Evolutionary conservation across 2,329 filamentous ascomycete genomes (phyloP).

Genomic region (Aspergillus aculeatus): DNA sequence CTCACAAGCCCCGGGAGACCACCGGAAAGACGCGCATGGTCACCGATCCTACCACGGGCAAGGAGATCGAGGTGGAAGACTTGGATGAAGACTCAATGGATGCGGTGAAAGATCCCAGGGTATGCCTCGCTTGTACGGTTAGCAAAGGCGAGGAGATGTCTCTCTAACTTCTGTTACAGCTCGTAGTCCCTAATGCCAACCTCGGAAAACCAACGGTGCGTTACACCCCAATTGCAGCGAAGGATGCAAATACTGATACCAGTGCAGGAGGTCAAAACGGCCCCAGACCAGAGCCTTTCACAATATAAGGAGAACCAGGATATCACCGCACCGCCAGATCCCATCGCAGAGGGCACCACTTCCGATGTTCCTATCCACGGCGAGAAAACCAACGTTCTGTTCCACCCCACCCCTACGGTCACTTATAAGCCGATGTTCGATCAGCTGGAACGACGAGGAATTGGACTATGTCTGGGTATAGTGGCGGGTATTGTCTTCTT

Average conservation of each 20-base stretch:
- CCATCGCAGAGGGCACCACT: constrained; percentile 75
- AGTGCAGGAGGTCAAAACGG: constrained; percentile 63
- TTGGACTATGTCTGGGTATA: constrained; percentile 67
- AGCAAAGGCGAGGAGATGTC: neutral
- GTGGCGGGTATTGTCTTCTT: constrained; percentile 72
- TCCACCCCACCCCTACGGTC: constrained; percentile 88
- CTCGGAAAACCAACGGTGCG: constrained; percentile 67
- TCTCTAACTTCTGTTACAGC: constrained; percentile 40
- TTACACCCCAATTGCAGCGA: constrained; percentile 12
- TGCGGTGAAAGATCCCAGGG: constrained; percentile 68
- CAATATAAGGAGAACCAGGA: constrained; percentile 87
- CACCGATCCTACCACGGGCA: constrained; percentile 84
- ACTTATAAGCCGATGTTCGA: constrained; percentile 88
- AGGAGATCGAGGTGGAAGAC: constrained; percentile 81
- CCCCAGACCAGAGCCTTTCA: constrained; percentile 67
- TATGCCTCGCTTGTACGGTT: constrained; percentile 35
- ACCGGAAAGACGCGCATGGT: constrained; percentile 58
- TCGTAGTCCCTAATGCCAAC: constrained; percentile 88
- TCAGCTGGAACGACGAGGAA: constrained; percentile 71
- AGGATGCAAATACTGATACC: constrained; percentile 2
- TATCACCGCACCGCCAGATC: constrained; percentile 85
- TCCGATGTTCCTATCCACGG: constrained; percentile 94
- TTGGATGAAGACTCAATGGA: constrained; percentile 69
- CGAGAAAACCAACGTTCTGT: constrained; percentile 94
- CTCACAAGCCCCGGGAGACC: constrained; percentile 49